A percentile compares a stretch with the other conserved stretches of the same genome.
Conservation (phyloP, 2,329 filamentous ascomycete species). For the Fusarium liriodendri region DNA sequence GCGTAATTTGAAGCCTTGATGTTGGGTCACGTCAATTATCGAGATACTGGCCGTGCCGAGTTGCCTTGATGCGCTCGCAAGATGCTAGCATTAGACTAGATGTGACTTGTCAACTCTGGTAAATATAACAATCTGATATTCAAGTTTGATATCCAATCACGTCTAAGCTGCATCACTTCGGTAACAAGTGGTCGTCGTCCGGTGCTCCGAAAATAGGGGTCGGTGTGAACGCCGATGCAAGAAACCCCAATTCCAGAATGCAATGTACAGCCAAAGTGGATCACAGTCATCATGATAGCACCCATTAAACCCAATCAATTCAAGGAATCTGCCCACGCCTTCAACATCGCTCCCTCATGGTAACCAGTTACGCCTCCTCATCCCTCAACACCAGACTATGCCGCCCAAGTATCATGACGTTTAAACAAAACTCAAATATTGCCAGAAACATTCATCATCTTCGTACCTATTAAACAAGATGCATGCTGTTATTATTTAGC, state of each 20-base stretch:
- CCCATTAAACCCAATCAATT: neutral
- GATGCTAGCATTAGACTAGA: neutral
- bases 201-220: neutral
- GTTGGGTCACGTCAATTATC: too few relatives aligned
- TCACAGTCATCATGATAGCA: neutral
- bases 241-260: neutral
- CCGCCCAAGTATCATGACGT: neutral
- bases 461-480: slow-evolving; percentile 6
- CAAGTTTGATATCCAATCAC: neutral
- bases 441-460: neutral
- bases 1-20: neutral
- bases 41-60: neutral
- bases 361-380: neutral
- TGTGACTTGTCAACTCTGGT: neutral
- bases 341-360: neutral
- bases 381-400: neutral
- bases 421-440: neutral
- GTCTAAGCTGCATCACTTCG: neutral
- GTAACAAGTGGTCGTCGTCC: neutral
- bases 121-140: neutral
- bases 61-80: neutral
- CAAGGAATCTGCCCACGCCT: neutral
- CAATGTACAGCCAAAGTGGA: neutral
- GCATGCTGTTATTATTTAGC: slow-evolving; percentile 17
- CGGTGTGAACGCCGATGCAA: neutral